Evolutionary conservation across 306 rosid species (phyloP).

Genomic region (Trifolium pratense): DNA sequence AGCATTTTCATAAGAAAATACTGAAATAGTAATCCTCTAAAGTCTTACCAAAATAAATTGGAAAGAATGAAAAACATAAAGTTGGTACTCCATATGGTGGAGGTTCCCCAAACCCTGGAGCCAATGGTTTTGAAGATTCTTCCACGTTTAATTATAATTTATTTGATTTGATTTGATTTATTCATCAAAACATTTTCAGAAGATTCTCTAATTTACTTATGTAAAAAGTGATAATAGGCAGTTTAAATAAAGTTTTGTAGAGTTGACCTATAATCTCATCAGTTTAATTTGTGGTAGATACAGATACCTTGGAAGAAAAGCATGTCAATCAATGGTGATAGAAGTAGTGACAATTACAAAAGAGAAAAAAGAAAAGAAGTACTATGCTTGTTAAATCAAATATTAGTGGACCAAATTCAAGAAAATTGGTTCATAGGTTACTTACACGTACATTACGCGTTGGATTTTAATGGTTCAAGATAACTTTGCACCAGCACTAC

Average conservation of each 20-base stretch:
- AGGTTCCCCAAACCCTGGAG: constrained; percentile 39
- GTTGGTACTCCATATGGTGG: neutral
- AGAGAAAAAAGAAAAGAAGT: neutral
- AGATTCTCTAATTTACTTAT: constrained; percentile 14
- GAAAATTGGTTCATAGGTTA: neutral
- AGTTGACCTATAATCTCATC: neutral
- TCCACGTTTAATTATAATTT: neutral
- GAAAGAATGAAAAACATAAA: neutral
- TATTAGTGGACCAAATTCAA: neutral
- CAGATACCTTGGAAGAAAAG: neutral
- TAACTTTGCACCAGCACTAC: neutral
- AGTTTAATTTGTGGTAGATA: neutral
- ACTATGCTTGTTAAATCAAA: neutral
- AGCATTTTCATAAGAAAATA: too few relatives aligned
- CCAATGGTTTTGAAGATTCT: constrained; percentile 38
- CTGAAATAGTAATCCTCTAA: too few relatives aligned
- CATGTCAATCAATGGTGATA: neutral
- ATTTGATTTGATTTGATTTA: neutral
- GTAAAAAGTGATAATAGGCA: neutral
- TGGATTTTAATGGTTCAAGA: neutral
- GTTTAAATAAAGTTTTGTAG: neutral
- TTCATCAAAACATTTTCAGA: neutral
- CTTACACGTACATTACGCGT: neutral
- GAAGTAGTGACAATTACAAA: neutral
- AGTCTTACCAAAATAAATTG: too few relatives aligned